Evolutionary conservation across 2,329 filamentous ascomycete species (phyloP).

Genomic region (Exserohilum rostratum): DNA sequence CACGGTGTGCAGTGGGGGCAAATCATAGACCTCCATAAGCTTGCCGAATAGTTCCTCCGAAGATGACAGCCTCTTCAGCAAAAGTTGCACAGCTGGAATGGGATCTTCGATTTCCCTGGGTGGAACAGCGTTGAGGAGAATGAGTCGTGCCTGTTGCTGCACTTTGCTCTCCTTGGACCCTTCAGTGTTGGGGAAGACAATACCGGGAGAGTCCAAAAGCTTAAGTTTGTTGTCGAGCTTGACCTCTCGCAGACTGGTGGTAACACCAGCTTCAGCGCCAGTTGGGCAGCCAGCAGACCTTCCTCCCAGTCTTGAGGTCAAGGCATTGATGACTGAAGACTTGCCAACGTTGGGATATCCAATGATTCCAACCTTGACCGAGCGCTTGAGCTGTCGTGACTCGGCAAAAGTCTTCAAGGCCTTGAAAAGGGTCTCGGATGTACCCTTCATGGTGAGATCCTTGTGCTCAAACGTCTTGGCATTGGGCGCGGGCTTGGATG

Average conservation of each 20-base stretch:
- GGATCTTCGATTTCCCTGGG: constrained; percentile 95
- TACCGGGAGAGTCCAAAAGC: constrained; percentile 90
- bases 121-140: constrained; percentile 88
- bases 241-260: constrained; percentile 83
- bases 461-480: constrained; percentile 92
- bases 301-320: constrained; percentile 76
- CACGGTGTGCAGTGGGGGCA: constrained; percentile 73
- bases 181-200: constrained; percentile 80
- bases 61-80: constrained; percentile 79
- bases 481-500: constrained; percentile 80
- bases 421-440: constrained; percentile 82
- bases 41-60: constrained; percentile 77
- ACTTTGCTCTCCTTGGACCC: constrained; percentile 59
- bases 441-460: constrained; percentile 83
- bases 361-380: constrained; percentile 89
- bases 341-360: constrained; percentile 97
- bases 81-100: constrained; percentile 80
- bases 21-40: constrained; percentile 81
- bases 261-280: constrained; percentile 90
- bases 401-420: constrained; percentile 89
- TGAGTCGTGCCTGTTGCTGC: constrained; percentile 78
- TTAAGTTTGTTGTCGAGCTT: constrained; percentile 96
- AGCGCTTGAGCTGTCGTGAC: constrained; percentile 82
- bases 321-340: constrained; percentile 93
- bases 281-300: constrained; percentile 78